A percentile compares a stretch with the other conserved stretches of the same genome.
Evolutionary conservation across 2,329 filamentous ascomycete genomes (phyloP).

Genomic region (Fusarium stilboides): DNA sequence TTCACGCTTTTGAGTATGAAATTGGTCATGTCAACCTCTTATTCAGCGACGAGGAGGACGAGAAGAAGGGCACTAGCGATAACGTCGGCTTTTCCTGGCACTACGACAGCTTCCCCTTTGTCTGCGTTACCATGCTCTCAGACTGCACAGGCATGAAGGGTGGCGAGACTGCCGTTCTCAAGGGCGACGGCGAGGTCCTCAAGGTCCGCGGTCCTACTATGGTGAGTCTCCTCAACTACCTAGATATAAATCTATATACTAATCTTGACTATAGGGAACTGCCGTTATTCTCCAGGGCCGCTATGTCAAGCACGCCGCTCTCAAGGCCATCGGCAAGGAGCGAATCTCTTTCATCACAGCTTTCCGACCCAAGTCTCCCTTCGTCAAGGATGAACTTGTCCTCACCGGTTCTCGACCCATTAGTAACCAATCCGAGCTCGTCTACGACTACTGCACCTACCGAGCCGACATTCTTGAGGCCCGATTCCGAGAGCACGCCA

Average conservation of each 20-base stretch:
- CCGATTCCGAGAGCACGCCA: conserved; percentile 53
- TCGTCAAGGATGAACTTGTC: conserved; percentile 71
- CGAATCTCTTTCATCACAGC: conserved; percentile 77
- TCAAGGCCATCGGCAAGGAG: conserved; percentile 71
- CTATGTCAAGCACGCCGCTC: conserved; percentile 76
- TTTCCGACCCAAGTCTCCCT: conserved; percentile 71
- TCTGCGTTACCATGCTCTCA: conserved; percentile 78
- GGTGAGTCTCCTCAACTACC: conserved; percentile 57
- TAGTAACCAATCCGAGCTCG: conserved; percentile 53
- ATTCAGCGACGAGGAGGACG: conserved; percentile 59
- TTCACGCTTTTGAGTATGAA: conserved; percentile 68
- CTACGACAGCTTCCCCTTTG: conserved; percentile 76
- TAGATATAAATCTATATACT: background rate
- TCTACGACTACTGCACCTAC: conserved; percentile 32
- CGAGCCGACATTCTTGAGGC: conserved; percentile 64
- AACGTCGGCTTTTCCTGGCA: conserved; percentile 70
- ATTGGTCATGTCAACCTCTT: conserved; percentile 71
- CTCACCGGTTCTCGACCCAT: conserved; percentile 72
- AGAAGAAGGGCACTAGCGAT: conserved; percentile 62
- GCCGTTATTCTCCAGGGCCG: conserved; percentile 77
- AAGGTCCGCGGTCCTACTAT: conserved; percentile 73
- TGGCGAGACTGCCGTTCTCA: conserved; percentile 74
- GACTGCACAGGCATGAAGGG: conserved; percentile 75
- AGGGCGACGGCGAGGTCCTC: conserved; percentile 66
- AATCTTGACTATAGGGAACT: conserved; percentile 63